Conservation (phyloP, 345 rosid species). For the Ceriops tagal region DNA sequence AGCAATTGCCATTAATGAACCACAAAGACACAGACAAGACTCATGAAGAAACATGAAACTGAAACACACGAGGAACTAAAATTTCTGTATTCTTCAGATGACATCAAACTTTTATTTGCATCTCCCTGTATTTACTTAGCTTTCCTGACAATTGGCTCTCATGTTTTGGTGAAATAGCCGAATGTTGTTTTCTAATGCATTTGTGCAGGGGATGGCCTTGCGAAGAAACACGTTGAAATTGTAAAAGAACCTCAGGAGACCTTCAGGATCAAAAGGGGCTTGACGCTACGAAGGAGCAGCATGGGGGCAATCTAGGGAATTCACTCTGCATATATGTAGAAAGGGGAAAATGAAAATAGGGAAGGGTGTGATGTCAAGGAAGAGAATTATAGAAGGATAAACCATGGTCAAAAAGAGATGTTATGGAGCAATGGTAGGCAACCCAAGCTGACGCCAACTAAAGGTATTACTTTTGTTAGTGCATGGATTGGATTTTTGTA, state of each 20-base stretch:
- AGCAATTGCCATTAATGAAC: slow-evolving; percentile 76
- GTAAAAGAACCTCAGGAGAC: slow-evolving; percentile 60
- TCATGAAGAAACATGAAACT: slow-evolving; percentile 10
- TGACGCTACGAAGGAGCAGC: slow-evolving; percentile 90
- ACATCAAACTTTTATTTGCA: neutral
- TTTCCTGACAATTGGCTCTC: neutral
- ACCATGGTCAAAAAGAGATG: neutral
- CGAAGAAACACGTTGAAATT: slow-evolving; percentile 9
- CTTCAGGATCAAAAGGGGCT: slow-evolving; percentile 96
- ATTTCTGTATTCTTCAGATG: neutral
- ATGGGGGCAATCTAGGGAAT: slow-evolving; percentile 60
- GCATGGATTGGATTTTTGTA: slow-evolving; percentile 61
- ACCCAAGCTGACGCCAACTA: neutral
- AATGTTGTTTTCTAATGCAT: neutral
- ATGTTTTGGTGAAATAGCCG: neutral
- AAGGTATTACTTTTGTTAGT: slow-evolving; percentile 47
- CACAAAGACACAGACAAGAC: slow-evolving; percentile 32
- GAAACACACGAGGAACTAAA: neutral
- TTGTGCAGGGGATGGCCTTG: neutral
- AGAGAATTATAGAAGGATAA: neutral
- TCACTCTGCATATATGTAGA: slow-evolving; percentile 64
- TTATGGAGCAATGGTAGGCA: slow-evolving; percentile 6
- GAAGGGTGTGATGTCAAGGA: neutral
- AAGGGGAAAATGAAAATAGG: slow-evolving; percentile 1
- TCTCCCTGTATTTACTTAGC: neutral